These are phyloP conservation scores for Alternaria alternata DNA, from an alignment of 2,329 filamentous ascomycete species.

Conservation along the genomic window DNA sequence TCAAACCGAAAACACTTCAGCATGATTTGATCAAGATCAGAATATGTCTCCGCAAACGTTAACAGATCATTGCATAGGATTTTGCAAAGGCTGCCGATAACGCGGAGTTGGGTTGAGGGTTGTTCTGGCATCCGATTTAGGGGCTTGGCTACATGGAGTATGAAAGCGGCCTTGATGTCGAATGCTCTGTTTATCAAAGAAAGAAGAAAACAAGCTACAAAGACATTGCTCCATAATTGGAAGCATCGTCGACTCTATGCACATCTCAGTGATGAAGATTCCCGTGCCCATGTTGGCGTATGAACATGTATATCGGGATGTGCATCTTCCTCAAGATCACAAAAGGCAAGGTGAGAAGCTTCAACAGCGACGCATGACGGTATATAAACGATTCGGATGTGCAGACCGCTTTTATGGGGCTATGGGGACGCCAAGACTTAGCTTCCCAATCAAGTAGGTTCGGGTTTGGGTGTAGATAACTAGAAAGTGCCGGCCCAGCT, in stretches of 20 bases:
- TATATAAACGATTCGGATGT: not conserved
- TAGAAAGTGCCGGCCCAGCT: slow-evolving; percentile 2
- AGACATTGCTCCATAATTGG: not conserved
- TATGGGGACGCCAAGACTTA: slow-evolving; percentile 9
- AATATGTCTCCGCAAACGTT: slow-evolving; percentile 18
- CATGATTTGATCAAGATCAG: not conserved
- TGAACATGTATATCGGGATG: not conserved
- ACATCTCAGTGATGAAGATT: not conserved
- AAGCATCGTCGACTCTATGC: not conserved
- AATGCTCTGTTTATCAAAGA: slow-evolving; percentile 17
- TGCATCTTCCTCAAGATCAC: not conserved
- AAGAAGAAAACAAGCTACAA: not conserved
- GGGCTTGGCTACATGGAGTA: slow-evolving; percentile 26
- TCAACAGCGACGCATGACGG: not conserved
- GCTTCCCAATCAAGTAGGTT: slow-evolving; percentile 7
- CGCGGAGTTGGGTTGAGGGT: slow-evolving; percentile 14
- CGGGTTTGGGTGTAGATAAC: not conserved
- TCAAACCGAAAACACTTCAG: slow-evolving; percentile 3
- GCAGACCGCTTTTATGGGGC: slow-evolving; percentile 9
- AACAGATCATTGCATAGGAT: slow-evolving; percentile 10
- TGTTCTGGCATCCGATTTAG: slow-evolving; percentile 40
- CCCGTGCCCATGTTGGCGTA: not conserved
- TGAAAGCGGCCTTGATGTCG: slow-evolving; percentile 37
- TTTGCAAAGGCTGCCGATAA: slow-evolving; percentile 13
- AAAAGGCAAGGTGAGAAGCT: not conserved